phyloP scores from a whole-genome alignment of 2,329 filamentous ascomycete species.

The Rhinocladiella mackenziei region DNA sequence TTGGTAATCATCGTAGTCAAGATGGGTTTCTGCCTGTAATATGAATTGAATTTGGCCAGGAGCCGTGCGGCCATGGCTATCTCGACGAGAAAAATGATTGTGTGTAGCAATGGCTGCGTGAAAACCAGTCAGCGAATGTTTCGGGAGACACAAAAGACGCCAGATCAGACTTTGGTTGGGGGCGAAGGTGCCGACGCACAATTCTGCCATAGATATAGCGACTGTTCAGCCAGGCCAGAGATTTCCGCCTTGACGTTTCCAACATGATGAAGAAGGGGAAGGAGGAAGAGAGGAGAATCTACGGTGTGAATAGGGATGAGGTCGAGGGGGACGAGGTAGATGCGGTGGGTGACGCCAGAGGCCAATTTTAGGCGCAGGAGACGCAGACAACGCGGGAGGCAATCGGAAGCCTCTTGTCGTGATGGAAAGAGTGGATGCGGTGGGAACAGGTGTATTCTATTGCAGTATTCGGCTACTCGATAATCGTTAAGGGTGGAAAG shows the following conservation, averaged over 20 bases:
- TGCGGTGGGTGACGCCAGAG: slow-evolving; percentile 20
- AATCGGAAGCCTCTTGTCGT: slow-evolving; percentile 1
- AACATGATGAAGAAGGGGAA: slow-evolving; percentile 38
- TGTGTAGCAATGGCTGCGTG: slow-evolving; percentile 76
- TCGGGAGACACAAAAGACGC: neutral
- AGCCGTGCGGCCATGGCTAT: slow-evolving; percentile 81
- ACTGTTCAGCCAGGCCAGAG: slow-evolving; percentile 44
- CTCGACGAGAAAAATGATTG: slow-evolving; percentile 79
- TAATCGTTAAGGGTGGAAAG: too few relatives aligned
- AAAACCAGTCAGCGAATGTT: slow-evolving; percentile 11
- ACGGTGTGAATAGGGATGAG: slow-evolving; percentile 10
- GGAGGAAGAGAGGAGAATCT: slow-evolving; percentile 23
- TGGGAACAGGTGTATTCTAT: too few relatives aligned
- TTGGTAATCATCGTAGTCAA: slow-evolving; percentile 99
- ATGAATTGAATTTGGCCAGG: slow-evolving; percentile 82
- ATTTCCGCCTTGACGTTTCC: slow-evolving; percentile 38
- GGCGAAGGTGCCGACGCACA: slow-evolving; percentile 22
- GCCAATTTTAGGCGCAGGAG: neutral
- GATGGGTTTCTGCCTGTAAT: slow-evolving; percentile 88
- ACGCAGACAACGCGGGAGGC: slow-evolving; percentile 10
- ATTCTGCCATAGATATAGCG: slow-evolving; percentile 42
- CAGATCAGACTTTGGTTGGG: slow-evolving; percentile 3
- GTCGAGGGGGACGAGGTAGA: slow-evolving; percentile 10
- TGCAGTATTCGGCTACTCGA: too few relatives aligned
- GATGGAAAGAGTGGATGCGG: neutral